Base-by-base conservation (phyloP, 495 filamentous ascomycete genomes). In the Choiromyces venosus region DNA sequence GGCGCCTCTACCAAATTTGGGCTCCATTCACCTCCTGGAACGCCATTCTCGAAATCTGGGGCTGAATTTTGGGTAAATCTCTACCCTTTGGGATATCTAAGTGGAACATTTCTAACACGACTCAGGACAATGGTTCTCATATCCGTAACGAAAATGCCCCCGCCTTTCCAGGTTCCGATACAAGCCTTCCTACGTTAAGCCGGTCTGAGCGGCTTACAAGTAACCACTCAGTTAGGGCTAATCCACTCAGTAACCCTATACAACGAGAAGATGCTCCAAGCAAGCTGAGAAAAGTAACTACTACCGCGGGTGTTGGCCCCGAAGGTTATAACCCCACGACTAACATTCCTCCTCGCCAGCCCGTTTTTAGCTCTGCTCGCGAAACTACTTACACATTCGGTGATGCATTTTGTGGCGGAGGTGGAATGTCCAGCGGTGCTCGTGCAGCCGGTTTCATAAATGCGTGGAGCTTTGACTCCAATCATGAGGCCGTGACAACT, bases 371-470 rank as follows among this genome's bases (percentile, higher is more conserved):
- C 12, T 18, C 52, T 33, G 6, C 25, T 33, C 25, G 52, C 12
- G 52, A 67, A 40, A 40, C 38, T 38, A n/a, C n/a, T 66, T 81
- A 81, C 64, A 81, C 75, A 35, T 81, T 81, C 25, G 80, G 80
- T 10, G 80, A 81, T 74, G 76, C 79, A 1, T 81, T 81, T 66
- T 81, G 80, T 33, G 80, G 80, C 18, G 80, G 73, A 19, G 80
- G 80, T 0, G 80, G 80, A 44, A 76, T 79, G 71, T 81, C 80
- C 5, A 73, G 71, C 35, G 80, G 79, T 38, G 80, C 80, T 10
- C 69, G 72, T 35, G 65, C 69, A n/a, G 80, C 80, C 3, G 76
- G 77, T 14, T 71, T 81, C 25, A 64, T 14, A 25, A 79, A 77
- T 66, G 21, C 69, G 29, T 81, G 80, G 80, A 78, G 71, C 40